Evolutionary conservation across 139 green algal genomes (phyloP), one percentile per base, ranked within the genome.

Genomic region (Axilococcus clingmanii): DNA sequence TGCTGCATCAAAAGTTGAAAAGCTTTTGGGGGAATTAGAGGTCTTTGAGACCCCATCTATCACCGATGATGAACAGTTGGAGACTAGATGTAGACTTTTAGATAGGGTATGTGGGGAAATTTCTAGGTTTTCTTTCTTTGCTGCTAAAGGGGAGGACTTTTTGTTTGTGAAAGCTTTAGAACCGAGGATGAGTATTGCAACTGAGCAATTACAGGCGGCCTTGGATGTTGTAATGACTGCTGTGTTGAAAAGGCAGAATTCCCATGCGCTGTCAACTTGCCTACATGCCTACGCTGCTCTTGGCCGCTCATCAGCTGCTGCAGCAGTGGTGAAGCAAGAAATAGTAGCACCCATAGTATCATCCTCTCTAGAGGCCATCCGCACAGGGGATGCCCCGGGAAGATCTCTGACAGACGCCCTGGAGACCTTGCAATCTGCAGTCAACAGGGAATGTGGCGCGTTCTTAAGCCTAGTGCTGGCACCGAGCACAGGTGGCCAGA

Each of bases 1-100:
- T 43, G 74, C 84, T 17, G 66, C 88, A 24, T 74, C 71, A 32
- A 97, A 97, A 65, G 87, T 95, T n/a, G 85, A 95, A 59, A 94
- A 94, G 78, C 81, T 95, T 32, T 66, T 95, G 22, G 63, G 62
- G 8, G 3, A 19, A n/a, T 22, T 48, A 29, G 40, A 48, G n/a
- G n/a, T n/a, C n/a, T 38, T 38, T 38, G 87, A 95, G 57, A 65
- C 88, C 29, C 48, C 57, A 19, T 37, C 52, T 7, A 19, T 54
- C 40, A 35, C 37, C 16, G 59, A 52, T 24, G 46, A 45, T n/a
- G 52, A 53, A 8, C 37, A 47, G 5, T 31, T 35, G 15, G 27
- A 33, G 16, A 38, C 24, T n/a, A 67, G 63, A 14, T 71, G 60
- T 22, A 65, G 79, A 8, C 52, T 94, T 60, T 70, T 95, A 42